Evolutionary conservation across 2,329 filamentous ascomycete genomes (phyloP).

Genomic region (Cladosporium sphaerospermum): DNA sequence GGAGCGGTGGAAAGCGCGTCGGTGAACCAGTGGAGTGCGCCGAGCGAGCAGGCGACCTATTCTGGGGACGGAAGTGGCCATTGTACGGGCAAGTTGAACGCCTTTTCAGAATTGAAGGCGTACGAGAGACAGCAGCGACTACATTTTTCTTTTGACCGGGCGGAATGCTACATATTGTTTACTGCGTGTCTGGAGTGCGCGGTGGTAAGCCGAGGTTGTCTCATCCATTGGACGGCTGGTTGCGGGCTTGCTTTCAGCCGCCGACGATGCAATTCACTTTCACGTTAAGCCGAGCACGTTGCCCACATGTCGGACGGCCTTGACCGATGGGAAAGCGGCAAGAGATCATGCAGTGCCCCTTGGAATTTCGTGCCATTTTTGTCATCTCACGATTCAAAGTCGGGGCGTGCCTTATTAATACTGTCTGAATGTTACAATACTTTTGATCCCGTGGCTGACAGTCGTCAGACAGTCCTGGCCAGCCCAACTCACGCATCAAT

Average conservation of each 20-base stretch:
- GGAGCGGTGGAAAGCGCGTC: constrained; percentile 23
- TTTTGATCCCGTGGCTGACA: too few species aligned
- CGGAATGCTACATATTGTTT: constrained; percentile 7
- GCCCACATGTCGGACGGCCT: neutral
- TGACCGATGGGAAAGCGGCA: too few species aligned
- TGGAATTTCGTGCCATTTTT: too few species aligned
- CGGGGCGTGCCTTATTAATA: too few species aligned
- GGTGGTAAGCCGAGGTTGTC: constrained; percentile 6
- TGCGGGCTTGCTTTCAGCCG: constrained; percentile 1
- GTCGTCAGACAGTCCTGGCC: too few species aligned
- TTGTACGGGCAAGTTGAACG: neutral
- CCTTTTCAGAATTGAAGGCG: too few species aligned
- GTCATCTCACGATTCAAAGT: too few species aligned
- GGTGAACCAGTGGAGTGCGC: neutral
- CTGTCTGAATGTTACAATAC: too few species aligned
- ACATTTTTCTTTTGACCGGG: constrained; percentile 4
- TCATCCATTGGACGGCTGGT: neutral
- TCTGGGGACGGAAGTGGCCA: constrained; percentile 1
- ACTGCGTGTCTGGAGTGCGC: neutral
- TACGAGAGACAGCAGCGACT: neutral
- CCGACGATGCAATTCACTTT: neutral
- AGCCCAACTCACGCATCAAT: too few species aligned
- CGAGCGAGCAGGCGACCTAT: constrained; percentile 7
- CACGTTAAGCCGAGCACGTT: neutral
- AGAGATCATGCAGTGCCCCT: too few species aligned